These are phyloP conservation scores for Athelia sp. DNA, from an alignment of 1,284 basidiomycete species.

Conservation along the genomic window DNA sequence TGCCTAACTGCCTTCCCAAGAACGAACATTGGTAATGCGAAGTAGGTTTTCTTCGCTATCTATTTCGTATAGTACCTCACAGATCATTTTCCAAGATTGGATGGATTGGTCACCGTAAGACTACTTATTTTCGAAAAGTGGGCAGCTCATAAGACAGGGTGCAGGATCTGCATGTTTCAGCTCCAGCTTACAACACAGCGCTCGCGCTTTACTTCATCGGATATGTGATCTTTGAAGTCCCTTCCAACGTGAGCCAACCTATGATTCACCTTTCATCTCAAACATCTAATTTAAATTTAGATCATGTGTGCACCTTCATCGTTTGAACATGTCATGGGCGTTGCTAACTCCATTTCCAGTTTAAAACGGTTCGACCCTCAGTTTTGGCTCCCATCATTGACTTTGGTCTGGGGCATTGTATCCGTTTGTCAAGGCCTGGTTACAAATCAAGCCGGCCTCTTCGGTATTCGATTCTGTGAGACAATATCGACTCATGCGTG, in stretches of 20 bases:
- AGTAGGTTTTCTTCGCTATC: constrained; percentile 27
- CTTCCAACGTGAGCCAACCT: constrained; percentile 51
- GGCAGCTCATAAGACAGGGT: background rate
- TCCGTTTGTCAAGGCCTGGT: constrained; percentile 57
- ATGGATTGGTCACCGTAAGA: constrained; percentile 38
- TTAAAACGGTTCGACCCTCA: constrained; percentile 55
- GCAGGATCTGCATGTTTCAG: constrained; percentile 42
- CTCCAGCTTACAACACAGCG: constrained; percentile 52
- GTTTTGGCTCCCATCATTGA: constrained; percentile 56
- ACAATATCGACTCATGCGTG: background rate
- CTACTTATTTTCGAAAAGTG: background rate
- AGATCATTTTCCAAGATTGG: constrained; percentile 28
- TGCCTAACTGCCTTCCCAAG: constrained; percentile 17
- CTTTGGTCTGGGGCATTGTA: constrained; percentile 56
- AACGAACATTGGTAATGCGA: constrained; percentile 68
- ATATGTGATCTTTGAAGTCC: constrained; percentile 69
- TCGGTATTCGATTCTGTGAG: constrained; percentile 50
- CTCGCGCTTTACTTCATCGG: constrained; percentile 64
- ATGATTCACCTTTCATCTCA: background rate
- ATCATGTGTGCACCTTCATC: constrained; percentile 29
- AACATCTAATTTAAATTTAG: constrained; percentile 18
- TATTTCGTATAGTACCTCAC: constrained; percentile 2
- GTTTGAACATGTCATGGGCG: constrained; percentile 1
- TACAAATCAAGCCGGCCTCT: constrained; percentile 48
- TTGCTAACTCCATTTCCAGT: constrained; percentile 20